Base-by-base conservation (phyloP, 192 early-diverging fungal genomes). In the Podila horticola region DNA sequence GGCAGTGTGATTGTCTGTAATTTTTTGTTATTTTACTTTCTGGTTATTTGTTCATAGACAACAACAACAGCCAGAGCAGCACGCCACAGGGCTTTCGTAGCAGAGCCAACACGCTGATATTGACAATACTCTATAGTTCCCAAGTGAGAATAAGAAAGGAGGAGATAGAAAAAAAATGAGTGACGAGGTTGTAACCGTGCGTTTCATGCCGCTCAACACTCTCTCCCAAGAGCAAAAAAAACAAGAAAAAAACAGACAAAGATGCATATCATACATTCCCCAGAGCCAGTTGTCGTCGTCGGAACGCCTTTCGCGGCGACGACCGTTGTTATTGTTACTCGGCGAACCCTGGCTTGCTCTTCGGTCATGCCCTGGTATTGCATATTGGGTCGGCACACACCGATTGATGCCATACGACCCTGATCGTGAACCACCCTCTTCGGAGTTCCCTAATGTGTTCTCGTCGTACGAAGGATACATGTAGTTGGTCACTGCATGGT, bases 401-500 rank as follows among this genome's bases (percentile, higher is more conserved):
- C n/a, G 30, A 34, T 63, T n/a, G 63, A 31, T 22, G 15, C 36
- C 33, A 59, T 10, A 12, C n/a, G 22, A 55, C 71, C 20, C 24
- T 36, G 66, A 38, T 3, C n/a, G 13, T 31, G 66, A 67, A 3
- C 30, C 52, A 3, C 66, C 66, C 12, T 41, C 63, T 49, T 61
- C 61, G 69, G 41, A 30, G 33, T 28, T 61, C 41, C 36, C 29
- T 62, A 59, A 41, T 60, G 38, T 19, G 34, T 49, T 51, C 4
- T 76, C 50, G 13, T 65, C 55, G 3, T 66, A 55, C 20, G 67
- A 73, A 6, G 70, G 68, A 62, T 73, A 81, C 24, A 64, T 62
- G 26, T 81, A 68, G 24, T 73, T 81, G n/a, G 77, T 73, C 17
- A 81, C 71, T 10, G 77, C 65, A 69, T 81, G 77, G 45, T 81